A percentile compares a stretch with the other conserved stretches of the same genome.
phyloP scores from a whole-genome alignment of 1,284 basidiomycete genomes.

The Ceratobasidium sp. region DNA sequence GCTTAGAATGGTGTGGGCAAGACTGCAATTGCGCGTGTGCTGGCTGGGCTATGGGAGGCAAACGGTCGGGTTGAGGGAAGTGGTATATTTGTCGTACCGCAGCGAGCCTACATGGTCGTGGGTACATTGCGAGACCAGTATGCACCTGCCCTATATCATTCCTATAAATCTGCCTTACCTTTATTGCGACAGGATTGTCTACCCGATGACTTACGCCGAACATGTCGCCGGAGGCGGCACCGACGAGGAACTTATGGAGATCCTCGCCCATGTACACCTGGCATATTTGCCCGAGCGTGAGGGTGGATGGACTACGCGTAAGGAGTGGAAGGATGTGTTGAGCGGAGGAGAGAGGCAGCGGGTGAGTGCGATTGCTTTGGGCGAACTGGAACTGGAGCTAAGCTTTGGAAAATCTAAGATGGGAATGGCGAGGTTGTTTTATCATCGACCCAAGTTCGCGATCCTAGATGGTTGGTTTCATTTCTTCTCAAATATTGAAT shows the following conservation, averaged over 20 bases:
- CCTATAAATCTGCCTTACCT: too few relatives aligned
- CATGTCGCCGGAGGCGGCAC: conserved; percentile 82
- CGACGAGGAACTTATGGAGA: conserved; percentile 81
- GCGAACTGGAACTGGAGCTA: too few relatives aligned
- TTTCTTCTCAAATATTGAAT: conserved; percentile 1
- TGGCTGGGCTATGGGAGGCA: conserved; percentile 89
- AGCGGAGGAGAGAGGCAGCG: conserved; percentile 89
- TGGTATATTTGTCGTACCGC: conserved; percentile 90
- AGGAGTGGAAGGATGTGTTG: conserved; percentile 94
- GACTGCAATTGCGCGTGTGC: conserved; percentile 90
- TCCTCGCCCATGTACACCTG: conserved; percentile 89
- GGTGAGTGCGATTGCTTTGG: conserved; percentile 12
- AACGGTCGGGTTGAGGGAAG: conserved; percentile 63
- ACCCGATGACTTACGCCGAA: conserved; percentile 84
- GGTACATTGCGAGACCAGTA: conserved; percentile 96
- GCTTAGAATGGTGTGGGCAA: conserved; percentile 87
- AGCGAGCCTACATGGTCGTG: conserved; percentile 92
- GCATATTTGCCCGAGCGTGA: conserved; percentile 92
- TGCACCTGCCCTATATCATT: too few relatives aligned
- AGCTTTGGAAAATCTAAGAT: too few relatives aligned
- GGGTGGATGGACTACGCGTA: conserved; percentile 90
- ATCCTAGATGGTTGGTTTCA: neutral
- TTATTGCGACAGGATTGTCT: too few relatives aligned
- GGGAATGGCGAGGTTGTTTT: conserved; percentile 97
- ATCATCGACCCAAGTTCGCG: conserved; percentile 89